Evolutionary conservation across 2,329 filamentous ascomycete species (phyloP).

Genomic region (Aspergillus fumigatus): DNA sequence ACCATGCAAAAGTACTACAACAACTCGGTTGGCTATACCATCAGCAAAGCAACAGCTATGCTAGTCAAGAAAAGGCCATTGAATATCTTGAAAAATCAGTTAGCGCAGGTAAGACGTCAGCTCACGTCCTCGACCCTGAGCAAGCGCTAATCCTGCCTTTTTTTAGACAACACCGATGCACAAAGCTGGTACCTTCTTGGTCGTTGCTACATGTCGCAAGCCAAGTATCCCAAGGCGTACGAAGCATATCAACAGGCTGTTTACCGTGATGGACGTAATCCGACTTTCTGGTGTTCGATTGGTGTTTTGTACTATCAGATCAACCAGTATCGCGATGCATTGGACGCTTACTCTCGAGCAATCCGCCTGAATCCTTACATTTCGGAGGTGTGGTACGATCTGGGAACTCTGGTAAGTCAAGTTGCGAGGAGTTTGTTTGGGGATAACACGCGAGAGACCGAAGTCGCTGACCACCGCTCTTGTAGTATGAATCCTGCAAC

Average conservation of each 20-base stretch:
- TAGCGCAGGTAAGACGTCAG: constrained; percentile 64
- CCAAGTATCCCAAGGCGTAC: constrained; percentile 97
- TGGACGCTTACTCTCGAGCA: constrained; percentile 94
- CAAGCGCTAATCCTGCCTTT: constrained; percentile 3
- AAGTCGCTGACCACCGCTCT: constrained; percentile 3
- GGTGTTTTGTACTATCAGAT: constrained; percentile 99
- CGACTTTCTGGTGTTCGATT: constrained; percentile 99
- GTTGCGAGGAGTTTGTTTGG: background rate
- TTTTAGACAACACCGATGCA: constrained; percentile 80
- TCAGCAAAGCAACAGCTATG: constrained; percentile 86
- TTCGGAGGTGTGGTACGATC: constrained; percentile 97
- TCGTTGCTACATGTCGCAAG: constrained; percentile 98
- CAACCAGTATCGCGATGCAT: constrained; percentile 96
- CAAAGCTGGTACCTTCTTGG: constrained; percentile 99
- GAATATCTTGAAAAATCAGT: constrained; percentile 98
- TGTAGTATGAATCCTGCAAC: constrained; percentile 94
- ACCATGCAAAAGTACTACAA: constrained; percentile 95
- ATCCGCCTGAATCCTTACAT: constrained; percentile 97
- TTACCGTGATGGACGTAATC: constrained; percentile 94
- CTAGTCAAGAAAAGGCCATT: constrained; percentile 91
- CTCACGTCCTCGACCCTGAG: background rate
- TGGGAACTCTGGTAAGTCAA: constrained; percentile 80
- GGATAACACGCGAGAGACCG: background rate
- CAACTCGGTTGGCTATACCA: constrained; percentile 98
- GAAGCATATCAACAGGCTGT: constrained; percentile 98